phyloP scores from a whole-genome alignment of 2,329 filamentous ascomycete genomes.

The Alternaria metachromatica region DNA sequence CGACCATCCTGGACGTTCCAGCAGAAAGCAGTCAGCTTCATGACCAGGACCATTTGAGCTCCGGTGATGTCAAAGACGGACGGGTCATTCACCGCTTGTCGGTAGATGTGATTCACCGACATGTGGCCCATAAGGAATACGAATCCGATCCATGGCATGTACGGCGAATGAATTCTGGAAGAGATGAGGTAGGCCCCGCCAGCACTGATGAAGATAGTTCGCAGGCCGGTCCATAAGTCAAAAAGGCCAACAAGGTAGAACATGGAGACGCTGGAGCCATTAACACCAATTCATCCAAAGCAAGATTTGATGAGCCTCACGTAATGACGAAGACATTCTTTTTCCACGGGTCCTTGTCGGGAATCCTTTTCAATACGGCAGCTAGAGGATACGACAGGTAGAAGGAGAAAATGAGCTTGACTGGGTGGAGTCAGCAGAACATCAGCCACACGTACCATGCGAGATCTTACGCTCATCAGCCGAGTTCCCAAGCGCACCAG shows the following conservation, averaged over 20 bases:
- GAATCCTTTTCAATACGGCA: conserved; percentile 85
- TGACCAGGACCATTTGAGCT: conserved; percentile 97
- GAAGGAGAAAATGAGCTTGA: conserved; percentile 92
- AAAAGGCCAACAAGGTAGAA: conserved; percentile 96
- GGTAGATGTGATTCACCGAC: conserved; percentile 85
- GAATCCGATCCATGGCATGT: conserved; percentile 98
- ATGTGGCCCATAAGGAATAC: conserved; percentile 94
- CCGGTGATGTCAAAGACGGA: conserved; percentile 81
- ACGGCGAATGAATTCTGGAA: conserved; percentile 80
- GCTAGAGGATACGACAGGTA: conserved; percentile 92
- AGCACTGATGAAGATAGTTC: conserved; percentile 80
- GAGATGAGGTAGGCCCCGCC: conserved; percentile 83
- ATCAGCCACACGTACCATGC: neutral
- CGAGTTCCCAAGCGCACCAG: conserved; percentile 65
- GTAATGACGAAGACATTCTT: conserved; percentile 89
- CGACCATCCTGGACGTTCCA: conserved; percentile 97
- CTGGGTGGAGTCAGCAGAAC: conserved; percentile 57
- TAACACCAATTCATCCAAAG: neutral
- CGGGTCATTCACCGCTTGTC: conserved; percentile 73
- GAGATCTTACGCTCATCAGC: conserved; percentile 65
- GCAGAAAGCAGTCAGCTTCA: conserved; percentile 96
- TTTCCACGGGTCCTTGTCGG: conserved; percentile 79
- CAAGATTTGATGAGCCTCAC: conserved; percentile 53
- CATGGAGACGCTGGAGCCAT: conserved; percentile 67
- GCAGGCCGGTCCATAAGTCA: conserved; percentile 84